A percentile compares a stretch with the other conserved stretches of the same genome.
phyloP scores from a whole-genome alignment of 805 yeast genomes.

The Clavispora asparagi region DNA sequence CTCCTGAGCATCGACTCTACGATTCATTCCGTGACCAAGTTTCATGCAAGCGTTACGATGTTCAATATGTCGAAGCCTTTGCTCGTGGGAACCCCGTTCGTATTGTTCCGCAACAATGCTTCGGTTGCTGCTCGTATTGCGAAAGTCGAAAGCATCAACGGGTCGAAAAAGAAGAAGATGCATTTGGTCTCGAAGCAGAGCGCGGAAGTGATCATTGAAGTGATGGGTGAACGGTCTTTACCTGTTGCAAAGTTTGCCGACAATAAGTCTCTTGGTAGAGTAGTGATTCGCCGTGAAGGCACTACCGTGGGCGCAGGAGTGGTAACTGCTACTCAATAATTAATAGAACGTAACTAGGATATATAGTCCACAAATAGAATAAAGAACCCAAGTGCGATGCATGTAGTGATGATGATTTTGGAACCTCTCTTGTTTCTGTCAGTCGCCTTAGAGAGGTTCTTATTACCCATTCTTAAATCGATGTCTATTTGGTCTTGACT shows the following conservation, averaged over 20 bases:
- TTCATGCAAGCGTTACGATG: constrained; percentile 25
- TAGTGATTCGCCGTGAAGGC: constrained; percentile 69
- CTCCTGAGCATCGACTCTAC: constrained; percentile 22
- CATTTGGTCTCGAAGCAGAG: constrained; percentile 58
- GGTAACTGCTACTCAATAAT: constrained; percentile 21
- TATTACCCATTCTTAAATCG: constrained; percentile 69
- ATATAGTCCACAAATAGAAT: constrained; percentile 51
- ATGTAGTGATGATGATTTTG: constrained; percentile 48
- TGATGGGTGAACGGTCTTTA: constrained; percentile 41
- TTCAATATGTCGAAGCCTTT: constrained; percentile 59
- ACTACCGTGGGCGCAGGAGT: constrained; percentile 63
- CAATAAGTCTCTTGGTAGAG: constrained; percentile 53
- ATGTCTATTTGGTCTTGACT: constrained; percentile 62
- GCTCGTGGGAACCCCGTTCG: constrained; percentile 72
- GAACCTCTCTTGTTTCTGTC: constrained; percentile 57
- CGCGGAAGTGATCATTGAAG: constrained; percentile 53
- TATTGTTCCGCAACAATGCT: constrained; percentile 70
- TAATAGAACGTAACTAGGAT: constrained; percentile 4
- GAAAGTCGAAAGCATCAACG: constrained; percentile 30
- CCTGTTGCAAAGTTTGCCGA: constrained; percentile 49
- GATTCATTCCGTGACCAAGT: constrained; percentile 22
- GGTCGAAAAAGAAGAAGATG: constrained; percentile 40
- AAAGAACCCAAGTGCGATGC: constrained; percentile 51
- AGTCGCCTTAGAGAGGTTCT: constrained; percentile 63
- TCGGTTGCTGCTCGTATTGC: constrained; percentile 64